Conservation (phyloP, 305 asterid species). For the Ajuga reptans region DNA sequence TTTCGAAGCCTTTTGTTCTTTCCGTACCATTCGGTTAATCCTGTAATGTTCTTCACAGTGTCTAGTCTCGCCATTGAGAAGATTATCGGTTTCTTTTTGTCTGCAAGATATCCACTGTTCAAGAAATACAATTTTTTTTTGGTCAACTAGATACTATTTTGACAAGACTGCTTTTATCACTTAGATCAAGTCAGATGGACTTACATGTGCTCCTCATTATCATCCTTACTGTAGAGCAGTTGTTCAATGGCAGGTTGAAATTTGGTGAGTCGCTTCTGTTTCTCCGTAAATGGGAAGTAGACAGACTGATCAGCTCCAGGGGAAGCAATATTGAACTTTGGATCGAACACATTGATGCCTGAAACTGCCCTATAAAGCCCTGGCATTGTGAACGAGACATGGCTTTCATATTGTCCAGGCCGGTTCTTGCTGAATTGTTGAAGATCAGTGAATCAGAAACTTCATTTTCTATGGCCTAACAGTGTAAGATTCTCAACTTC, state of each 20-base stretch:
- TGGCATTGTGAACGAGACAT: constrained; percentile 62
- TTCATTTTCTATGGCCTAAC: constrained; percentile 2
- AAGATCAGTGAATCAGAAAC: constrained; percentile 11
- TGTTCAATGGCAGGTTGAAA: constrained; percentile 50
- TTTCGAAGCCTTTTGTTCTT: constrained; percentile 43
- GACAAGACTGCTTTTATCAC: not conserved
- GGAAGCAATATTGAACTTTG: constrained; percentile 69
- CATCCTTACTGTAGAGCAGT: constrained; percentile 42
- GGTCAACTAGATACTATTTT: not conserved
- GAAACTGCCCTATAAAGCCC: constrained; percentile 60
- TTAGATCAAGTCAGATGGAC: constrained; percentile 16
- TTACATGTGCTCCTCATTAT: constrained; percentile 62
- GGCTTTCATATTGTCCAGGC: constrained; percentile 73
- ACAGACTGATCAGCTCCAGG: constrained; percentile 78
- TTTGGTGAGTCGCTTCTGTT: constrained; percentile 35
- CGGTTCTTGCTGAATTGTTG: constrained; percentile 43
- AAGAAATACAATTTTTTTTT: constrained; percentile 7
- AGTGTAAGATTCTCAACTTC: not conserved
- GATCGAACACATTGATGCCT: constrained; percentile 60
- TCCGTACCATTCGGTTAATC: constrained; percentile 68
- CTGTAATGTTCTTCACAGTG: constrained; percentile 60
- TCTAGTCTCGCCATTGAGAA: constrained; percentile 79
- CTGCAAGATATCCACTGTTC: constrained; percentile 57
- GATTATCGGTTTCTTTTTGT: constrained; percentile 54
- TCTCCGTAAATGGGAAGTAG: constrained; percentile 53